Evolutionary conservation across 2,329 filamentous ascomycete genomes (phyloP), one percentile per base, ranked within the genome.

Genomic region (Aureobasidium musti): DNA sequence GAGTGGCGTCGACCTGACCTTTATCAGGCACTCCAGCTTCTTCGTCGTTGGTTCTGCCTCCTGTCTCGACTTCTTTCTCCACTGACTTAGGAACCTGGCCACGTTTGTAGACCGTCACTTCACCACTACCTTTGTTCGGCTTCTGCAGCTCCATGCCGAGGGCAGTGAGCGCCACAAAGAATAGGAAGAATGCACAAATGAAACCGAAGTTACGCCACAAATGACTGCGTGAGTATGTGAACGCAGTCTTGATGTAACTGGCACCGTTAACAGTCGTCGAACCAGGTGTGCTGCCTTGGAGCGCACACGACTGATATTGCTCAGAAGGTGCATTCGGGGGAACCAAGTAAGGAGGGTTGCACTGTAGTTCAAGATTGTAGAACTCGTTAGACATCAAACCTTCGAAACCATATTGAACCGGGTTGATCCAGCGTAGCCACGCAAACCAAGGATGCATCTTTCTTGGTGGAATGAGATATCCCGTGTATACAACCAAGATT

Each of bases 321-420:
- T 92, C 87, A 68, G 93, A 83, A 67, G 79, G 81, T 72, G 96
- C 96, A 0, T 83, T 85, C 0, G 85, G 81, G 0, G 92, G 92
- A 23, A 96, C 82, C 5, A 96, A 79, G 0, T 87, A 91, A 52
- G 84, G 82, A 1, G 81, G 81, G 0, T 85, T 86, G 73, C 92
- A 97, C 0, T 84, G 87, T 74, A 96, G 80, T 33, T 88, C 82
- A 49, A 91, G 81, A 13, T 85, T 79, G 41, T 83, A 82, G 72
- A 97, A 96, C 74, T 97, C 92, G 73, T 96, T 97, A 72, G 91
- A 86, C 91, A 96, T 95, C 77, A 97, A 77, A 1, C 87, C 82
- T 13, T 88, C 85, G 74, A 97, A 96, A 0, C 87, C 86, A 2
- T 95, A 82, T 53, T 90, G 91, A 0, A 93, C 80, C 0, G 88